phyloP scores from a whole-genome alignment of 495 filamentous ascomycete genomes.

The Talaromyces proteolyticus region DNA sequence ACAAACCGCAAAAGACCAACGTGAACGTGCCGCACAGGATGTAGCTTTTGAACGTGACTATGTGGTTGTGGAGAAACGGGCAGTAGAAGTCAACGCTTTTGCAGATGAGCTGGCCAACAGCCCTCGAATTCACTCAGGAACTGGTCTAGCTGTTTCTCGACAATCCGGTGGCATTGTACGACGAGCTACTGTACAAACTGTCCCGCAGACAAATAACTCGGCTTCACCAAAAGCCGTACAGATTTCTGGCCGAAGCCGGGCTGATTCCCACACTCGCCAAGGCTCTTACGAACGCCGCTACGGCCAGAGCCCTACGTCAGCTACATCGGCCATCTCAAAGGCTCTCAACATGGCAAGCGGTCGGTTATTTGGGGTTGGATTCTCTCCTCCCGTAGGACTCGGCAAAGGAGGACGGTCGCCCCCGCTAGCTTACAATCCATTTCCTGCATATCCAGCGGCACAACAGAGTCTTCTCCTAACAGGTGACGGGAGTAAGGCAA shows the following conservation, averaged over 20 bases:
- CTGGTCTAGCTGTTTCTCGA: conserved; percentile 23
- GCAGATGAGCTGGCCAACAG: conserved; percentile 89
- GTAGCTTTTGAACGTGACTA: conserved; percentile 90
- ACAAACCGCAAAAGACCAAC: conserved; percentile 45
- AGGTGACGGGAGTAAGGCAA: conserved; percentile 56
- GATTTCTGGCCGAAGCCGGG: conserved; percentile 55
- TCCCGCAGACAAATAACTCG: conserved; percentile 48
- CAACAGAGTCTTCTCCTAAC: conserved; percentile 54
- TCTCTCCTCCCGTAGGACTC: conserved; percentile 63
- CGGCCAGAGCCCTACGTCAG: conserved; percentile 68
- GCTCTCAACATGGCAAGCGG: conserved; percentile 91
- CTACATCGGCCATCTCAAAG: conserved; percentile 87
- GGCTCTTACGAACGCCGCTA: conserved; percentile 76
- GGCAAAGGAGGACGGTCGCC: conserved; percentile 64
- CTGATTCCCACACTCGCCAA: conserved; percentile 58
- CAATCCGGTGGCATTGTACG: conserved; percentile 49
- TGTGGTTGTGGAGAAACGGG: conserved; percentile 89
- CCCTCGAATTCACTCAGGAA: conserved; percentile 47
- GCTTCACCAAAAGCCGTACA: conserved; percentile 60
- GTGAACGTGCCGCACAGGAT: conserved; percentile 76
- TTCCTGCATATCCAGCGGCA: conserved; percentile 77
- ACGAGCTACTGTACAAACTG: conserved; percentile 63
- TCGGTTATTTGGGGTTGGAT: conserved; percentile 70
- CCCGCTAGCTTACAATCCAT: conserved; percentile 71
- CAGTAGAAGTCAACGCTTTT: conserved; percentile 94